Conservation (phyloP, 1,139 yeast genomes). For the Groenewaldozyma auringiensis region DNA sequence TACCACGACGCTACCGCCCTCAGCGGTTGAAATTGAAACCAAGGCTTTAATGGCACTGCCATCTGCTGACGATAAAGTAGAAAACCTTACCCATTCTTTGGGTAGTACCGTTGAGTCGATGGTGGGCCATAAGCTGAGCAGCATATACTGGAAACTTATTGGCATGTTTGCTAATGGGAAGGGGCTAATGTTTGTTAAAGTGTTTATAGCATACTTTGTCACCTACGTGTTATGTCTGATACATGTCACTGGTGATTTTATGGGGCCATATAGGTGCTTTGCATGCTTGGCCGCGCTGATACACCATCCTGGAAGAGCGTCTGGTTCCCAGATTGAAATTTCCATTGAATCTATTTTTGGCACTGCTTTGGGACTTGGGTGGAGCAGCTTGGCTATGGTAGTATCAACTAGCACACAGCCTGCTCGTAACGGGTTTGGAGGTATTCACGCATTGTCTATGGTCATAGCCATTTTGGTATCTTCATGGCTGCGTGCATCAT, state of each 20-base stretch:
- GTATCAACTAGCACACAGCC: constrained; percentile 36
- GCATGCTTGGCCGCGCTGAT: constrained; percentile 38
- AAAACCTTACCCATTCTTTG: background rate
- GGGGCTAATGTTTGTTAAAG: constrained; percentile 24
- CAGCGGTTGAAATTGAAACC: constrained; percentile 17
- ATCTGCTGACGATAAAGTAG: background rate
- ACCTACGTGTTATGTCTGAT: constrained; percentile 36
- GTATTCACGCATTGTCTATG: constrained; percentile 39
- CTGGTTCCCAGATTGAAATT: constrained; percentile 45
- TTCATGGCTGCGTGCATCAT: constrained; percentile 39
- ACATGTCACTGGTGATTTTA: constrained; percentile 35
- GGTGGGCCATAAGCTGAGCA: background rate
- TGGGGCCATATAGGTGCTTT: constrained; percentile 34
- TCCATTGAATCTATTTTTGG: constrained; percentile 38
- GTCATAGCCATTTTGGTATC: constrained; percentile 34
- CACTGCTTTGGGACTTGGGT: constrained; percentile 41
- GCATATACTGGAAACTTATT: background rate
- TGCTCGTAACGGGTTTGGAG: constrained; percentile 40
- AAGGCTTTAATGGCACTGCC: constrained; percentile 4
- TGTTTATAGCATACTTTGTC: constrained; percentile 36
- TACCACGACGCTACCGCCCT: constrained; percentile 36
- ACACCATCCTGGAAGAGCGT: constrained; percentile 41
- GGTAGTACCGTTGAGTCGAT: background rate
- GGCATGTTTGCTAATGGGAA: background rate
- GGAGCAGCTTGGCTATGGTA: constrained; percentile 39